These are phyloP conservation scores for Fallopia convolvulus DNA, from an alignment of 148 eudicot genomes.

Conservation along the genomic window DNA sequence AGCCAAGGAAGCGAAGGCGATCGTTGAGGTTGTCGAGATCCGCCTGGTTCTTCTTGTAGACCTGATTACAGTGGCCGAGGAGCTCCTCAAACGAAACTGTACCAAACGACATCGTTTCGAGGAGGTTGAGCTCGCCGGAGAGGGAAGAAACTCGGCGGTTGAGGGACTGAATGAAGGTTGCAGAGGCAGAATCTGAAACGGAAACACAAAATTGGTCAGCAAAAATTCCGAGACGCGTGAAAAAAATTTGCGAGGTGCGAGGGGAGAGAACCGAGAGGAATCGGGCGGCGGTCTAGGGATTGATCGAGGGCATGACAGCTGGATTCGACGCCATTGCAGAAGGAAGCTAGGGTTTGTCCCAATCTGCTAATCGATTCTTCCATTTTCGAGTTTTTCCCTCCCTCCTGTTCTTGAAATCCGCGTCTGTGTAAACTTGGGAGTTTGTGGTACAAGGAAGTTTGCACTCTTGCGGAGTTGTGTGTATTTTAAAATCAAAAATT, in stretches of 20 bases:
- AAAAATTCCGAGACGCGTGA: neutral
- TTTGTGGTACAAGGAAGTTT: neutral
- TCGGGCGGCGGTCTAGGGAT: slow-evolving; percentile 78
- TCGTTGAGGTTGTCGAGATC: slow-evolving; percentile 42
- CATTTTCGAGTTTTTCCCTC: slow-evolving; percentile 22
- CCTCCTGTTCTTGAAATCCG: neutral
- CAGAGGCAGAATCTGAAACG: slow-evolving; percentile 71
- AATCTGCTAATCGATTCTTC: slow-evolving; percentile 42
- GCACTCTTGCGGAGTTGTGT: neutral
- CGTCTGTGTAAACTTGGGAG: neutral
- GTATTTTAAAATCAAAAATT: too few relatives aligned
- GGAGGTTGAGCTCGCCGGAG: slow-evolving; percentile 51
- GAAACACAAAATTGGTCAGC: neutral
- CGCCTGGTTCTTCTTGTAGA: slow-evolving; percentile 53
- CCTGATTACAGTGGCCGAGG: slow-evolving; percentile 72
- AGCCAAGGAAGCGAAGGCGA: slow-evolving; percentile 34
- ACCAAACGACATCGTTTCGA: slow-evolving; percentile 72
- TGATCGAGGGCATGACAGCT: slow-evolving; percentile 62
- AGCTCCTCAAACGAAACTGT: slow-evolving; percentile 94
- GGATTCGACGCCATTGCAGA: slow-evolving; percentile 65
- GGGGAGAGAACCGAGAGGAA: slow-evolving; percentile 56
- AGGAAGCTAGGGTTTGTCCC: slow-evolving; percentile 37
- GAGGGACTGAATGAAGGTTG: slow-evolving; percentile 66
- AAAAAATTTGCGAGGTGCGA: neutral
- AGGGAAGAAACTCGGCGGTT: slow-evolving; percentile 48